Evolutionary conservation across 2,329 filamentous ascomycete species (phyloP).

Genomic region (Chaetomium olivaceum): DNA sequence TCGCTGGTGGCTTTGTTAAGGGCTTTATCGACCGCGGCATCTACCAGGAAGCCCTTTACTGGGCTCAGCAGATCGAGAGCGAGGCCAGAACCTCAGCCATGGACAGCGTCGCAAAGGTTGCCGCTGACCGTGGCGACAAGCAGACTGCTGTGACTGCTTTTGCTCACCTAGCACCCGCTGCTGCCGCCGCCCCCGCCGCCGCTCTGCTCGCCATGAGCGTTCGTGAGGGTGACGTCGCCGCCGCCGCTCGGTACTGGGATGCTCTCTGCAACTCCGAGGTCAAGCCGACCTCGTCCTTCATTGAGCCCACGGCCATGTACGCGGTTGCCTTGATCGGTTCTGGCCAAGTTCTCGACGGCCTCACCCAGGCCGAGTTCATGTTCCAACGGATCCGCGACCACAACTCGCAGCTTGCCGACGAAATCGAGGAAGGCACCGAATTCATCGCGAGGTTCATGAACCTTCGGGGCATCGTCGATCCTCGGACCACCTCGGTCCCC

Average conservation of each 20-base stretch:
- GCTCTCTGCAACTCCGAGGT: slow-evolving; percentile 65
- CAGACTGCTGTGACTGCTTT: slow-evolving; percentile 69
- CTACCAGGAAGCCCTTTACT: slow-evolving; percentile 70
- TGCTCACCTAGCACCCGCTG: slow-evolving; percentile 53
- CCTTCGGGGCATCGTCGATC: slow-evolving; percentile 55
- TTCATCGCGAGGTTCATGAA: slow-evolving; percentile 64
- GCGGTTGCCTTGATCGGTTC: slow-evolving; percentile 83
- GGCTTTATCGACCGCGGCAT: slow-evolving; percentile 71
- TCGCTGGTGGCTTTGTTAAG: slow-evolving; percentile 75
- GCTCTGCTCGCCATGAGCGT: slow-evolving; percentile 86
- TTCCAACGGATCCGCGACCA: slow-evolving; percentile 74
- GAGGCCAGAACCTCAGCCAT: slow-evolving; percentile 64
- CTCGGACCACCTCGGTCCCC: slow-evolving; percentile 51
- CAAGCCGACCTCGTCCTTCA: slow-evolving; percentile 63
- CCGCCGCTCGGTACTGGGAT: slow-evolving; percentile 79
- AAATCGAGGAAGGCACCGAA: slow-evolving; percentile 84
- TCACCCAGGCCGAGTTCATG: slow-evolving; percentile 80
- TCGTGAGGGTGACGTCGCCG: slow-evolving; percentile 74
- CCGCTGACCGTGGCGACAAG: slow-evolving; percentile 77
- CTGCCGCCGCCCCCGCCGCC: slow-evolving; percentile 63
- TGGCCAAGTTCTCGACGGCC: slow-evolving; percentile 78
- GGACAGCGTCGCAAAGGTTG: slow-evolving; percentile 70
- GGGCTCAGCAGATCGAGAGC: slow-evolving; percentile 66
- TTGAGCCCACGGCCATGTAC: slow-evolving; percentile 90
- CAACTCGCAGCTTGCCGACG: slow-evolving; percentile 64